Base-by-base conservation (phyloP, 2,329 filamentous ascomycete genomes). In the Alternaria tenuissima region DNA sequence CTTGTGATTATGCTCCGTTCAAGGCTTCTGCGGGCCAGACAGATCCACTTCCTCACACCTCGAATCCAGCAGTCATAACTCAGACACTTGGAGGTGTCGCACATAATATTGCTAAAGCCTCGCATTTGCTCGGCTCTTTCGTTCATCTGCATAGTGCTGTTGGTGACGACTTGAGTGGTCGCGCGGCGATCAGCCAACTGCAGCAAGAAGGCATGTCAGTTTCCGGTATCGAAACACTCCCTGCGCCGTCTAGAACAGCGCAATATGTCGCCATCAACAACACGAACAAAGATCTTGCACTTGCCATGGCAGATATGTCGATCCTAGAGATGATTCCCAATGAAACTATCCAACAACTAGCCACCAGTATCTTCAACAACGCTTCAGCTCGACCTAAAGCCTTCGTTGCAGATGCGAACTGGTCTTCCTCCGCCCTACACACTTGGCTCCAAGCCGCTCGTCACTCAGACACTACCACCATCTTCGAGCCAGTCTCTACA, bases 271-370 rank as follows among this genome's bases (percentile, higher is more conserved):
- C 94, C 16, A 83, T 98, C 65, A 99, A 98, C 75, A 91, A 96
- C 73, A 83, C 83, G 0, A 87, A 90, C 61, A 96, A 93, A 77
- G 91, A 94, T 64, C 86, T 99, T 3, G 85, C 94, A n/a, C 80
- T 97, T 64, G 94, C 93, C 46, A 96, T 97, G 92, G 94, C 94
- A 5, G 95, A 98, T 75, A 97, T 98, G 93, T 87, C 84, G 56
- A 94, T 97, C 69, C 87, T 97, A 39, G 84, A 88, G 67, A 77
- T 79, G 7, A 78, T 81, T 3, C 76, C 78, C 2, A 32, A 66
- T 28, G 38, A 51, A 3, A 62, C 55, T 7, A 68, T 70, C 16
- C 42, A 55, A 26, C 46, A 68, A 11, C 63, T 68, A 11, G 66
- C 68, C 22, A 52, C 65, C 28, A 52, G 38, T 1, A 46, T 69